Conservation (phyloP, 805 yeast genomes). For the Cyberlindnera petersonii region DNA sequence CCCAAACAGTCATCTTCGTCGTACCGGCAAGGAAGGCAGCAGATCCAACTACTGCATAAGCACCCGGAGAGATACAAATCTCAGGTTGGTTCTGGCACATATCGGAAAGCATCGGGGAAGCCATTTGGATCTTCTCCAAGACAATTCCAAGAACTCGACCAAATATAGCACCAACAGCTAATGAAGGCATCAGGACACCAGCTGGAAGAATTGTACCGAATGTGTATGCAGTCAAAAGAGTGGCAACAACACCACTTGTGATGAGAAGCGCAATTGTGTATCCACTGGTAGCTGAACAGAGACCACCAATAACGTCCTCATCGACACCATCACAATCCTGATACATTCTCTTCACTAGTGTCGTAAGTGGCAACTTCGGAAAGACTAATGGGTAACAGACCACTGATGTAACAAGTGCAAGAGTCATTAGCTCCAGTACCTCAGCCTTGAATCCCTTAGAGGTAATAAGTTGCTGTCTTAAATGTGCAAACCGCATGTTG, state of each 20-base stretch:
- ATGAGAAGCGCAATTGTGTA: slow-evolving; percentile 13
- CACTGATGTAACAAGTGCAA: slow-evolving; percentile 50
- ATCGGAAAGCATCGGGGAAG: slow-evolving; percentile 32
- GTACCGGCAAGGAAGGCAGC: slow-evolving; percentile 79
- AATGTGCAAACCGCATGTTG: slow-evolving; percentile 41
- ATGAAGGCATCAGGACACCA: slow-evolving; percentile 60
- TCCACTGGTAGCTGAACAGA: slow-evolving; percentile 21
- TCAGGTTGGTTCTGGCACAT: slow-evolving; percentile 41
- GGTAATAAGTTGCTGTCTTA: slow-evolving; percentile 26
- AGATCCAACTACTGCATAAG: slow-evolving; percentile 86
- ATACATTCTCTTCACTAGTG: slow-evolving; percentile 57
- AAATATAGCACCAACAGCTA: slow-evolving; percentile 56
- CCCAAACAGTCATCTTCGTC: slow-evolving; percentile 74
- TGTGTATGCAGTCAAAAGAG: slow-evolving; percentile 60
- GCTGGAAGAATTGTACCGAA: slow-evolving; percentile 70
- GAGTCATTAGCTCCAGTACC: slow-evolving; percentile 43
- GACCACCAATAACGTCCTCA: slow-evolving; percentile 26
- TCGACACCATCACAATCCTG: slow-evolving; percentile 51
- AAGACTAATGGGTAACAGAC: slow-evolving; percentile 53
- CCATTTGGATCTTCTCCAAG: slow-evolving; percentile 43
- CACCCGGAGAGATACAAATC: slow-evolving; percentile 74
- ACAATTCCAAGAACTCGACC: slow-evolving; percentile 56
- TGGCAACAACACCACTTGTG: slow-evolving; percentile 40
- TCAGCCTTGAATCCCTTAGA: slow-evolving; percentile 30
- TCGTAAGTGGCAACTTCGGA: slow-evolving; percentile 51